These are phyloP conservation scores for Pichia sp. DNA, from an alignment of 1,139 yeast genomes.

Conservation along the genomic window DNA sequence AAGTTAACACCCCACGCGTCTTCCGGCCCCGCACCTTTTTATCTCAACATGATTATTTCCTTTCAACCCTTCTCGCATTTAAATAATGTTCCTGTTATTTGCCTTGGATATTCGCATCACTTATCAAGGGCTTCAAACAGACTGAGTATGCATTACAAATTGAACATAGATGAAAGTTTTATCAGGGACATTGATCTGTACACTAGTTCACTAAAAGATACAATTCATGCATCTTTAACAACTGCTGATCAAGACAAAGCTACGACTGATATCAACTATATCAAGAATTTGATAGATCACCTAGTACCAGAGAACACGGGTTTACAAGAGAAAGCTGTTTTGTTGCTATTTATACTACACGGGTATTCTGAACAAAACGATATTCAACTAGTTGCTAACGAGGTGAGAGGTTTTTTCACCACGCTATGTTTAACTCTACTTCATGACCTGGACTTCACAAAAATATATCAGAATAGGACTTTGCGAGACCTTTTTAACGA, in stretches of 20 bases:
- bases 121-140: no score
- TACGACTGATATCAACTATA: slow-evolving; percentile 6
- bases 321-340: background rate
- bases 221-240: background rate
- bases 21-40: no score
- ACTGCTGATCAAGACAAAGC: background rate
- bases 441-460: background rate
- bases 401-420: slow-evolving; percentile 9
- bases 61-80: no score
- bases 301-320: background rate
- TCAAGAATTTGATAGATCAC: slow-evolving; percentile 1
- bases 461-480: background rate
- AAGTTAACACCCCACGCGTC: background rate
- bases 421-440: slow-evolving; percentile 3
- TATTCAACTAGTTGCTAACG: background rate
- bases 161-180: background rate
- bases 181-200: background rate
- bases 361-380: slow-evolving; percentile 1
- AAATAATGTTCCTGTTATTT: no score
- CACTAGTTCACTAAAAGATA: background rate
- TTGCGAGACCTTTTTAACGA: slow-evolving; percentile 5
- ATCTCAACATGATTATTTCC: no score
- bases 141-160: background rate
- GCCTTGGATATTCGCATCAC: no score
- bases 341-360: slow-evolving; percentile 1